Percentiles rank a stretch among this genome's conserved stretches.
These are phyloP conservation scores for Hansenula sp. DNA, from an alignment of 1,139 yeast genomes.

Conservation along the genomic window DNA sequence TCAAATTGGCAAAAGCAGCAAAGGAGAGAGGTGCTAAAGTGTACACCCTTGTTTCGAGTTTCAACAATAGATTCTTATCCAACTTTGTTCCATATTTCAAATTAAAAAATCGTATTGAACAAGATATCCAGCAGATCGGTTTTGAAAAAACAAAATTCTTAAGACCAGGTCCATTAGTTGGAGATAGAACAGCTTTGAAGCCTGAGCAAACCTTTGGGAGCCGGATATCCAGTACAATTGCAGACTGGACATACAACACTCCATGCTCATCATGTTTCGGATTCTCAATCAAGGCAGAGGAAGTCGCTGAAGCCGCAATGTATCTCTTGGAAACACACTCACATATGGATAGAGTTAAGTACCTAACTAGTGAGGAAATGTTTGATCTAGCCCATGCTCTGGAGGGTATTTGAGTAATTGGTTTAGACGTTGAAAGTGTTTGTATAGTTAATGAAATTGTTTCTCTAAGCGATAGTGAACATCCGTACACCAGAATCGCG, in stretches of 20 bases:
- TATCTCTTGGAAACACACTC: constrained; percentile 10
- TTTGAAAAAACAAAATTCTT: constrained; percentile 20
- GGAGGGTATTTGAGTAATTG: constrained; percentile 1
- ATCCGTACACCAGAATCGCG: no score
- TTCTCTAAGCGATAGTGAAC: no score
- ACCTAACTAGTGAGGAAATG: constrained; percentile 7
- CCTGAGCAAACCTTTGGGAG: constrained; percentile 5
- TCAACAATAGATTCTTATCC: constrained; percentile 23
- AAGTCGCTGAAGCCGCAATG: constrained; percentile 14
- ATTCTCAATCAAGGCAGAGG: constrained; percentile 10
- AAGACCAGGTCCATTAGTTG: constrained; percentile 30
- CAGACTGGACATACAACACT: constrained; percentile 10
- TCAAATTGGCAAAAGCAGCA: constrained; percentile 9
- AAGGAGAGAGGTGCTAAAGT: constrained; percentile 6
- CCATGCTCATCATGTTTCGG: constrained; percentile 11
- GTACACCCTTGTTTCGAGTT: constrained; percentile 23
- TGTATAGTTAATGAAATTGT: no score
- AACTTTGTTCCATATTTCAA: constrained; percentile 23
- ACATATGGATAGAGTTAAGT: background rate
- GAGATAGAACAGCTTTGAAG: constrained; percentile 12
- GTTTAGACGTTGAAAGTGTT: background rate
- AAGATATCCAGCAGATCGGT: constrained; percentile 13
- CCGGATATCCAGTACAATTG: constrained; percentile 7
- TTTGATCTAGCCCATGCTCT: constrained; percentile 3
- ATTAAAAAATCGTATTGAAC: constrained; percentile 21